phyloP scores from a whole-genome alignment of 495 filamentous ascomycete species.

The Articulospora tetracladia region DNA sequence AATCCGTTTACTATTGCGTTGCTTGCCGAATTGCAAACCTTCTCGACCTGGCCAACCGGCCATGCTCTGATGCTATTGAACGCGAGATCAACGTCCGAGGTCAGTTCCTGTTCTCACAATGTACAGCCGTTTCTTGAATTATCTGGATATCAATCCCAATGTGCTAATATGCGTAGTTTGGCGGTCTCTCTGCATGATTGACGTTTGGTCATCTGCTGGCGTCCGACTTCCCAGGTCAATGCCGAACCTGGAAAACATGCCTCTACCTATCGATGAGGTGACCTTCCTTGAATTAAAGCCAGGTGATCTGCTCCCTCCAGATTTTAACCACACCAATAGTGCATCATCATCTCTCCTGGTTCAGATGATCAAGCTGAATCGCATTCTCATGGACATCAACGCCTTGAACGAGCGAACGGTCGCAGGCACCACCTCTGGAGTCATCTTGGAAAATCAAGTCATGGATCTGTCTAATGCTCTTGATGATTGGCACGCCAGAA shows the following conservation, averaged over 20 bases:
- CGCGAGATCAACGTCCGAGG: constrained; percentile 28
- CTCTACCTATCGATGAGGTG: constrained; percentile 32
- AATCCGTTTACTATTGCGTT: constrained; percentile 26
- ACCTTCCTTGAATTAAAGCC: constrained; percentile 18
- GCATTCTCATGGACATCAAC: constrained; percentile 32
- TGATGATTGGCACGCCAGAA: constrained; percentile 26
- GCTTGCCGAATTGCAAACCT: constrained; percentile 27
- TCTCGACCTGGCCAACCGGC: constrained; percentile 18
- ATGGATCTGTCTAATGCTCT: constrained; percentile 26
- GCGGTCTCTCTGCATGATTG: constrained; percentile 42
- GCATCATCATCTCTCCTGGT: constrained; percentile 21
- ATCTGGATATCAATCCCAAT: background rate
- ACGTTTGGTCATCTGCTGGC: constrained; percentile 37
- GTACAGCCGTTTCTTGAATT: background rate
- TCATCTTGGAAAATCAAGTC: constrained; percentile 17
- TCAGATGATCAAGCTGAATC: constrained; percentile 34
- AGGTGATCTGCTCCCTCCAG: background rate
- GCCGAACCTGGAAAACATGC: constrained; percentile 19
- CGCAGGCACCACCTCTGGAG: constrained; percentile 9
- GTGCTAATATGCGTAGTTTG: constrained; percentile 27
- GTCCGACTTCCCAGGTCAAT: constrained; percentile 31
- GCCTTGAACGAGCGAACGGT: constrained; percentile 30
- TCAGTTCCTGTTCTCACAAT: constrained; percentile 8
- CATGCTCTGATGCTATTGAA: constrained; percentile 15
- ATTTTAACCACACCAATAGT: background rate